Percentiles rank a stretch among this genome's conserved stretches.
These are phyloP conservation scores for Saccharomycopsis crataegensis DNA, from an alignment of 1,139 yeast species.

Conservation along the genomic window DNA sequence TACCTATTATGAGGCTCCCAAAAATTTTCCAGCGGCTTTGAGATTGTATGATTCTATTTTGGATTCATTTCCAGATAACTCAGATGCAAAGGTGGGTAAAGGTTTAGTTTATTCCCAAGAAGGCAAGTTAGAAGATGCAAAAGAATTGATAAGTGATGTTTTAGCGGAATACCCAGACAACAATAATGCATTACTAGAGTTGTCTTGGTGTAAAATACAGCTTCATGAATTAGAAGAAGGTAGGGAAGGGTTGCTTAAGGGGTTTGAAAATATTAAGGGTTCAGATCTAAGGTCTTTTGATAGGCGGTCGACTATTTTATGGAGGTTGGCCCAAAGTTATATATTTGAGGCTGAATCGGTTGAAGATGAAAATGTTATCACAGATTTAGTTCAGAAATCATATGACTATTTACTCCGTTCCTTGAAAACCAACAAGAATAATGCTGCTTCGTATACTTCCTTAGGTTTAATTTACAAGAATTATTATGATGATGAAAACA, in stretches of 20 bases:
- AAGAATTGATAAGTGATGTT: slow-evolving; percentile 43
- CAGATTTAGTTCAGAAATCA: slow-evolving; percentile 30
- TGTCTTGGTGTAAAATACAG: slow-evolving; percentile 71
- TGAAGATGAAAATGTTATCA: slow-evolving; percentile 25
- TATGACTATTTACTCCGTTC: slow-evolving; percentile 55
- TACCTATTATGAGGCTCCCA: slow-evolving; percentile 85
- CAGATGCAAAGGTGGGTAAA: slow-evolving; percentile 70
- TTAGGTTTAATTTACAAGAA: slow-evolving; percentile 65
- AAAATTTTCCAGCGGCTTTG: slow-evolving; percentile 69
- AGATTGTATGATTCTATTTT: slow-evolving; percentile 62
- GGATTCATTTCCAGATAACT: slow-evolving; percentile 40
- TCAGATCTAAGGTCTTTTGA: slow-evolving; percentile 47
- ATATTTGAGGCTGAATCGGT: slow-evolving; percentile 26
- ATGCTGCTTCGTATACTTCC: slow-evolving; percentile 73
- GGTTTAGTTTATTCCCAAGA: slow-evolving; percentile 70
- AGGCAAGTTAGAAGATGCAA: slow-evolving; percentile 49
- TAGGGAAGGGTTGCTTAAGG: slow-evolving; percentile 38
- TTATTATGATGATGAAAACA: slow-evolving; percentile 46
- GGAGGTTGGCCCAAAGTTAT: slow-evolving; percentile 68
- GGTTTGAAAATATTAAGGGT: slow-evolving; percentile 40
- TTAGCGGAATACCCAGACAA: slow-evolving; percentile 43
- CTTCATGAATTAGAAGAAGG: slow-evolving; percentile 49
- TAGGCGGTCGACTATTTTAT: slow-evolving; percentile 50
- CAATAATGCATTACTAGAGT: slow-evolving; percentile 56
- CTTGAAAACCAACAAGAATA: slow-evolving; percentile 53